Base-by-base conservation (phyloP, 768 basidiomycete species). In the Kwoniella botswanensis region DNA sequence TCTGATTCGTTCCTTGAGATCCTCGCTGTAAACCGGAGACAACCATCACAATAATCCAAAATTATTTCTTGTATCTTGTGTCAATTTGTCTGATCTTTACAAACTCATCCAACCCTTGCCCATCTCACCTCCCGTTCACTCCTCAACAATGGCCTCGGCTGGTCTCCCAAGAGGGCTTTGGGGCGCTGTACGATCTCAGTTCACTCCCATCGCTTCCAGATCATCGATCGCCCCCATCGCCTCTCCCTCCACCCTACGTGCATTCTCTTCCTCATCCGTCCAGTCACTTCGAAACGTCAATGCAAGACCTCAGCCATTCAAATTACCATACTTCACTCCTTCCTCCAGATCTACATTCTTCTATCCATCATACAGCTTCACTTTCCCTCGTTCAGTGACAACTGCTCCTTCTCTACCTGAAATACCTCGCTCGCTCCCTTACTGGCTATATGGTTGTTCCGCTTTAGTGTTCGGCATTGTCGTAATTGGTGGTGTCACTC, bases 401-500 rank as follows among this genome's bases (percentile, higher is more conserved):
- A 63, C 57, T 6, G 29, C 66, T n/a, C 29, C 62, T 5, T 29
- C 64, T 26, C 29, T 58, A 61, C 62, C 55, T 18, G 58, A 56
- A 35, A 78, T 80, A 22, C 79, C 79, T 17, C 67, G 70, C 13
- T 80, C 77, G 0, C 61, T 96, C 12, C 92, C 90, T 7, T 86
- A 87, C 69, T 98, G 96, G 94, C 88, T 99, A 18, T 87, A 95
- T 78, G 81, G 88, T 62, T 95, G 93, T 17, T 92, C 94, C 0
- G 89, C 88, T 4, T 86, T 99, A 42, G 93, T 96, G 24, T 91
- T 98, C 74, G 90, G 90, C 21, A 93, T 99, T 80, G 90, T 98
- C 76, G 91, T 98, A 64, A 92, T 99, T 4, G 97, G 97, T 35
- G 97, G 96, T 10, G 88, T 99, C 70, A 99, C 97, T 2, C 91